These are phyloP conservation scores for Shiraia sp. DNA, from an alignment of 2,329 filamentous ascomycete genomes.

Conservation along the genomic window DNA sequence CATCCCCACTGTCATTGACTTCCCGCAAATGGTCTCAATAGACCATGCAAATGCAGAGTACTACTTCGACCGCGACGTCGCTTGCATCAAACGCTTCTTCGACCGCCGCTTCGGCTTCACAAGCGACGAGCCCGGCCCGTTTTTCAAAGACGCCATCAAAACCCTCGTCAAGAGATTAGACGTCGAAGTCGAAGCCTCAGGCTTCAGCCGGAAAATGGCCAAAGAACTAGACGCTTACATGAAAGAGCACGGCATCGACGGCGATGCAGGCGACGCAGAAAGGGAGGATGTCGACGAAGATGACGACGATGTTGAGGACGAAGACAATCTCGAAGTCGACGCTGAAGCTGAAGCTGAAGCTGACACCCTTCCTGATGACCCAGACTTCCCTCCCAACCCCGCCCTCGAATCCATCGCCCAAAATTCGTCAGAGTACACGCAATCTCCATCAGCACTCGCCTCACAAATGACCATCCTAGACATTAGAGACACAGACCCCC, in stretches of 20 bases:
- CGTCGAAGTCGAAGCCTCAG: conserved; percentile 85
- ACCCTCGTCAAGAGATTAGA: conserved; percentile 73
- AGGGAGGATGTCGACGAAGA: conserved; percentile 25
- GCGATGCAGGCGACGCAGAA: conserved; percentile 49
- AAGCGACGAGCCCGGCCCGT: conserved; percentile 79
- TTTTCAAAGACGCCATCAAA: conserved; percentile 83
- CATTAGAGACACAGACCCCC: conserved; percentile 40
- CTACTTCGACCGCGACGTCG: conserved; percentile 96
- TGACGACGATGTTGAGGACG: conserved; percentile 20
- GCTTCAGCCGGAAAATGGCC: conserved; percentile 95
- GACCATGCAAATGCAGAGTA: conserved; percentile 92
- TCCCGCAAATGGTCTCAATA: conserved; percentile 96
- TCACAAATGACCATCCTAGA: conserved; percentile 44
- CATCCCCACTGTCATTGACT: conserved; percentile 89
- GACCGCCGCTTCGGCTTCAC: conserved; percentile 85
- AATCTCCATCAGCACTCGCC: conserved; percentile 19
- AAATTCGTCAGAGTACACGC: conserved; percentile 1
- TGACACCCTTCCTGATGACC: conserved; percentile 3
- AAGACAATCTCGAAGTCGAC: too few relatives aligned
- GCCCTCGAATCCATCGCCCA: conserved; percentile 1
- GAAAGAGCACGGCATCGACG: conserved; percentile 67
- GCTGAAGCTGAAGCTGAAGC: conserved; percentile 11
- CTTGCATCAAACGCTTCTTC: conserved; percentile 95
- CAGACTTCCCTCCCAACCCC: conserved; percentile 8
- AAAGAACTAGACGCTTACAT: conserved; percentile 93